A percentile compares a stretch with the other conserved stretches of the same genome.
phyloP scores from a whole-genome alignment of 805 yeast genomes.

The Geotrichum ghanense region DNA sequence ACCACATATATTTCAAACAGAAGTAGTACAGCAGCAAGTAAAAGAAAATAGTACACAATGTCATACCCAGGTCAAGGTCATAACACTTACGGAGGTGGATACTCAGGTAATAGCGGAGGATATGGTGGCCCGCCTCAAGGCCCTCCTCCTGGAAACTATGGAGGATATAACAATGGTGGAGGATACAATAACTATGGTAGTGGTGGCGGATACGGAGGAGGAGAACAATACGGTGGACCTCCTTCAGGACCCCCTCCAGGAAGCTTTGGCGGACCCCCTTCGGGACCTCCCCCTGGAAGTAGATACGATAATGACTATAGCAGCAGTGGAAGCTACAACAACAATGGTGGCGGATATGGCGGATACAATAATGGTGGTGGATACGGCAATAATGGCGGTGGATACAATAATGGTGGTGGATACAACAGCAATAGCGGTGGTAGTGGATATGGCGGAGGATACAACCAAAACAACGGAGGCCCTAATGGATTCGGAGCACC shows the following conservation, averaged over 20 bases:
- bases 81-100: constrained; percentile 21
- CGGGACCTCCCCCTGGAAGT: constrained; percentile 8
- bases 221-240: constrained; percentile 11
- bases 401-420: constrained; percentile 7
- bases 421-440: constrained; percentile 9
- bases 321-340: too few relatives aligned
- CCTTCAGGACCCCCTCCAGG: constrained; percentile 21
- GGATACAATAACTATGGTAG: constrained; percentile 5
- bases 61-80: constrained; percentile 28
- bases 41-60: constrained; percentile 7
- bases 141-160: constrained; percentile 21
- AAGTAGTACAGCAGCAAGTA: neutral
- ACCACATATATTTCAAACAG: too few relatives aligned
- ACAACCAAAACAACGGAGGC: neutral
- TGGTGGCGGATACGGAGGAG: constrained; percentile 14
- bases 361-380: neutral
- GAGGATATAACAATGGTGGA: constrained; percentile 11
- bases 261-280: constrained; percentile 9
- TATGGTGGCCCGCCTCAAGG: constrained; percentile 19
- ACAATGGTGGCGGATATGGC: neutral
- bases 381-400: constrained; percentile 5
- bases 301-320: too few relatives aligned
- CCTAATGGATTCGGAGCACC: too few relatives aligned
- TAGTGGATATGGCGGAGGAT: neutral
- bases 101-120: constrained; percentile 2